Conservation (phyloP, 805 yeast genomes). For the Lachancea nothofagi region DNA sequence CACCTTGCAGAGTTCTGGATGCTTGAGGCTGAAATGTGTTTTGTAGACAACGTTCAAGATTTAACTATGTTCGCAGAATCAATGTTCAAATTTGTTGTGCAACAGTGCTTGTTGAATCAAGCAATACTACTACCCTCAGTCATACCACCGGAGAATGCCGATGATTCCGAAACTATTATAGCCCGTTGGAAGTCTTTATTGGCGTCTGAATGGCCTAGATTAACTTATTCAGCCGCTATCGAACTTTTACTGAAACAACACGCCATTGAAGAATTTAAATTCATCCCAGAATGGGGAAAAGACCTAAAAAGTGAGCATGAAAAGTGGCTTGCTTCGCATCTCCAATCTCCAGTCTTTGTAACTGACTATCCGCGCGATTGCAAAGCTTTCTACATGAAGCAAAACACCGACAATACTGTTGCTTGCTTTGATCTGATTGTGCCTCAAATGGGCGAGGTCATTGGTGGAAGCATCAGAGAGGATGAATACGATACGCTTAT, state of each 20-base stretch:
- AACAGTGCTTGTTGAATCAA: slow-evolving; percentile 25
- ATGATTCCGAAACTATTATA: slow-evolving; percentile 30
- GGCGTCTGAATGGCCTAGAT: slow-evolving; percentile 51
- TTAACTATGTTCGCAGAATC: slow-evolving; percentile 61
- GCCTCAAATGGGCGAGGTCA: slow-evolving; percentile 89
- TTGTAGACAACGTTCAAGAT: slow-evolving; percentile 50
- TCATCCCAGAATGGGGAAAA: slow-evolving; percentile 61
- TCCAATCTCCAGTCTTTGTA: slow-evolving; percentile 74
- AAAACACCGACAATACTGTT: slow-evolving; percentile 53
- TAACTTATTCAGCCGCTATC: slow-evolving; percentile 76
- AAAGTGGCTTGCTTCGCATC: slow-evolving; percentile 77
- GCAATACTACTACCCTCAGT: slow-evolving; percentile 19
- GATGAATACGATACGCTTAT: slow-evolving; percentile 47
- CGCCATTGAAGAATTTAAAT: slow-evolving; percentile 31
- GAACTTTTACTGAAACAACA: slow-evolving; percentile 39
- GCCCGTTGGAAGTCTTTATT: slow-evolving; percentile 58
- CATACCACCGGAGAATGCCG: slow-evolving; percentile 17
- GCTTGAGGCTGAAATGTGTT: slow-evolving; percentile 87
- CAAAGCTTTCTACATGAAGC: slow-evolving; percentile 92
- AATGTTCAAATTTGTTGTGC: slow-evolving; percentile 55
- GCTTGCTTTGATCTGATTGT: slow-evolving; percentile 85
- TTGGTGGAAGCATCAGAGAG: slow-evolving; percentile 93
- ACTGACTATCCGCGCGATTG: slow-evolving; percentile 75
- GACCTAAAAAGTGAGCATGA: slow-evolving; percentile 81
- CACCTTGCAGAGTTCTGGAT: slow-evolving; percentile 96